Base-by-base conservation (phyloP, 768 basidiomycete species). In the Obba rivulosa region DNA sequence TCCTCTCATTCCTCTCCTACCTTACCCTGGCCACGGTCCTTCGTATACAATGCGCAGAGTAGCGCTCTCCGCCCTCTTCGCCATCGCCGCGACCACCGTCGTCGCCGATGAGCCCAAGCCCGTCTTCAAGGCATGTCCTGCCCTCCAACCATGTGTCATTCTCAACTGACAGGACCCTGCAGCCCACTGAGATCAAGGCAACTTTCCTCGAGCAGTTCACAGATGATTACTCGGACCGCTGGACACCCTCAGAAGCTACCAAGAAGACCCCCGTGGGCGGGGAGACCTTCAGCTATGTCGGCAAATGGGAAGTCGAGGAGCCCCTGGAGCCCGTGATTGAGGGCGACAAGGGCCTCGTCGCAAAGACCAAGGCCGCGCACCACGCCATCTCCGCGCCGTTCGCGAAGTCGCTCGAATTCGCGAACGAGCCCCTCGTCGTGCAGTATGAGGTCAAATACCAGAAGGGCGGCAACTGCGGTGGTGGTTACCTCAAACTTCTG, bases 401-500 rank as follows among this genome's bases (percentile, higher is more conserved):
- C 69, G 58, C 69, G 13, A 65, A 76, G 49, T 77, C 90, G 45
- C 73, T 97, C 61, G 83, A 87, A 74, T 90, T 94, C 72, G 77
- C 76, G 58, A 71, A 79, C 49, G 78, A 94, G 69, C 87, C 94
- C 38, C 76, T 98, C 39, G 93, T 98, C 56, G 86, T 98, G 17
- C 93, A 96, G 65, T 99, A 99, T 62, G 96, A 99, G 66, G 96
- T 96, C 73, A 95, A 98, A 73, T 93, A 96, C 68, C 94, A 99
- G 76, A 93, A 97, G 70, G 94, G 95, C 37, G 91, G 96, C 41
- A 96, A 96, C 71, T 98, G 96, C 61, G 96, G 96, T 68, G 96
- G 96, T 74, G 96, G 96, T 34, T 99, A 99, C 72, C 72, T 98
- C 73, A 99, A 98, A 71, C 83, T 98, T 48, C 81, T 99, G 38